Conservation (phyloP, 2,329 filamentous ascomycete species). For the Exophiala viscosa region DNA sequence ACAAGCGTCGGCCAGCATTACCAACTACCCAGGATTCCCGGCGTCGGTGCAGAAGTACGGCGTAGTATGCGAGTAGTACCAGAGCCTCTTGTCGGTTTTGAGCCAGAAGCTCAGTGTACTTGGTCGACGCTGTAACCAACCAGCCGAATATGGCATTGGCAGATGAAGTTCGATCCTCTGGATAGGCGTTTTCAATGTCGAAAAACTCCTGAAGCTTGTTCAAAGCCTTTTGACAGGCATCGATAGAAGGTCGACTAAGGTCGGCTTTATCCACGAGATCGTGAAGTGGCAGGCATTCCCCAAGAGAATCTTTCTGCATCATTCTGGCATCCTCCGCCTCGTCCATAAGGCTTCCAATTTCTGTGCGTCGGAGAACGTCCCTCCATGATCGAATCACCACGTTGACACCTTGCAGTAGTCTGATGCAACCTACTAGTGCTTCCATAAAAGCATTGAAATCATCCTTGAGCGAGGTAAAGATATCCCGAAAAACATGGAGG, state of each 20-base stretch:
- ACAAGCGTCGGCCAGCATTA: slow-evolving; percentile 31
- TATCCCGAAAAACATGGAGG: slow-evolving; percentile 42
- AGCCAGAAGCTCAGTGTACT: slow-evolving; percentile 35
- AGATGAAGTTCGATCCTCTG: neutral
- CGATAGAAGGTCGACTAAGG: slow-evolving; percentile 9
- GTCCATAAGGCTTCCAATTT: no score
- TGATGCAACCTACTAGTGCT: no score
- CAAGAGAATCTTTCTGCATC: no score
- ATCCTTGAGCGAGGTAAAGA: slow-evolving; percentile 37
- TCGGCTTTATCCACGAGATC: slow-evolving; percentile 16
- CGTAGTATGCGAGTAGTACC: slow-evolving; percentile 43
- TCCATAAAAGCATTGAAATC: slow-evolving; percentile 39
- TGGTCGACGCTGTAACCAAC: slow-evolving; percentile 14
- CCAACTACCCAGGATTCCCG: slow-evolving; percentile 36
- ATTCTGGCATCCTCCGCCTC: no score
- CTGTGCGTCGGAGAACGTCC: no score
- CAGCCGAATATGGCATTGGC: slow-evolving; percentile 15
- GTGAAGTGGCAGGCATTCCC: slow-evolving; percentile 10
- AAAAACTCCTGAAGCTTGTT: slow-evolving; percentile 14
- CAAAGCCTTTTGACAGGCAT: slow-evolving; percentile 9
- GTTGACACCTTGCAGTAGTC: no score
- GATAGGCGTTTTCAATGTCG: slow-evolving; percentile 5
- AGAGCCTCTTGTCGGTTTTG: slow-evolving; percentile 41
- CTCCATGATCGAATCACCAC: no score
- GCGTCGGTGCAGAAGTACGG: slow-evolving; percentile 38